phyloP scores from a whole-genome alignment of 2,329 filamentous ascomycete genomes.

The Verticillium tricorpus region DNA sequence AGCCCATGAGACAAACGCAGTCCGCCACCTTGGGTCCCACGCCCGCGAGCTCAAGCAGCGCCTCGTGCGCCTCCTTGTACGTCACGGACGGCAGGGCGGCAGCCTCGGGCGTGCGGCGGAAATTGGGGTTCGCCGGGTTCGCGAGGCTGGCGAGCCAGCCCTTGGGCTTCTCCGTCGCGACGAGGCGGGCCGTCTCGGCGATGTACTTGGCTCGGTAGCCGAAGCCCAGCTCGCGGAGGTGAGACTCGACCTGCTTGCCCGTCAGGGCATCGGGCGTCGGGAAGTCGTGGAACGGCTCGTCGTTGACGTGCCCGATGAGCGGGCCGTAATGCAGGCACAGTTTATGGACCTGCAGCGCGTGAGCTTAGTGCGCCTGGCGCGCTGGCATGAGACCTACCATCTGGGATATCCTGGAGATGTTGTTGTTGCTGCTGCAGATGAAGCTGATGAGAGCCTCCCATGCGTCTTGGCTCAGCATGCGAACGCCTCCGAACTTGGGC shows the following conservation, averaged over 20 bases:
- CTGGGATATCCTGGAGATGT: slow-evolving; percentile 89
- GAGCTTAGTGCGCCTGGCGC: neutral
- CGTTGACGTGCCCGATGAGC: slow-evolving; percentile 65
- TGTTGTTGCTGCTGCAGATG: slow-evolving; percentile 99
- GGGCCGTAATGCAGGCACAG: slow-evolving; percentile 82
- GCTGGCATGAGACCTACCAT: slow-evolving; percentile 57
- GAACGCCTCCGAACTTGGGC: slow-evolving; percentile 81
- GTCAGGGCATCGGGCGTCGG: slow-evolving; percentile 72
- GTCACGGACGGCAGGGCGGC: slow-evolving; percentile 49
- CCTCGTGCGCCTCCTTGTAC: slow-evolving; percentile 76
- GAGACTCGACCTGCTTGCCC: slow-evolving; percentile 68
- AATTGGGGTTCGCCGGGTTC: slow-evolving; percentile 68
- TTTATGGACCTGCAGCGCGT: slow-evolving; percentile 62
- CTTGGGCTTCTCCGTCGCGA: slow-evolving; percentile 61
- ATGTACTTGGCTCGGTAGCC: slow-evolving; percentile 95
- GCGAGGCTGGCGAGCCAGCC: slow-evolving; percentile 75
- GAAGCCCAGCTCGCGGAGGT: slow-evolving; percentile 80
- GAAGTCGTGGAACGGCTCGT: slow-evolving; percentile 79
- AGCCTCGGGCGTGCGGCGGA: slow-evolving; percentile 35
- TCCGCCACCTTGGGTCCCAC: slow-evolving; percentile 97
- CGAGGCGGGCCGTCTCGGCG: slow-evolving; percentile 73
- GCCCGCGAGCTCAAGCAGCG: slow-evolving; percentile 73
- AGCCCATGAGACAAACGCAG: slow-evolving; percentile 92
- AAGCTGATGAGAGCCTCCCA: slow-evolving; percentile 94
- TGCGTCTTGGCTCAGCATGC: slow-evolving; percentile 88